phyloP scores from a whole-genome alignment of 2,329 filamentous ascomycete species.

The Neofusicoccum ribis region DNA sequence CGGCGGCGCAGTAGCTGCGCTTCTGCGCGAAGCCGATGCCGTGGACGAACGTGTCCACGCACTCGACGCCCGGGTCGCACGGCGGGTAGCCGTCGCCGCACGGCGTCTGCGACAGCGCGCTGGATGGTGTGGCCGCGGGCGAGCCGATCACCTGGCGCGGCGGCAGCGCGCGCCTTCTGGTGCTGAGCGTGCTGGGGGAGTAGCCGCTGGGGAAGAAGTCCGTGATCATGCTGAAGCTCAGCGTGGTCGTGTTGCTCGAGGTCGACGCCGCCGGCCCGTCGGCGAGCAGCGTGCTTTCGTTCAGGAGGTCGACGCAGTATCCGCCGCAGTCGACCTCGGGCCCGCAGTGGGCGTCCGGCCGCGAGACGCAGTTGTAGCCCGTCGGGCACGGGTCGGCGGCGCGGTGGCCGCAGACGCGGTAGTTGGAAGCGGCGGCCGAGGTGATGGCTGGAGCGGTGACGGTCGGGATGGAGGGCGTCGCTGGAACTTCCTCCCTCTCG shows the following conservation, averaged over 20 bases:
- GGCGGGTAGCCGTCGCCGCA: constrained; percentile 1
- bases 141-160: neutral
- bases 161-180: neutral
- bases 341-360: neutral
- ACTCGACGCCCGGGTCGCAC: neutral
- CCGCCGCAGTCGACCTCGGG: neutral
- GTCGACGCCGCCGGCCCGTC: neutral
- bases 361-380: neutral
- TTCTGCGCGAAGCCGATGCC: constrained; percentile 7
- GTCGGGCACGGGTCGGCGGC: neutral
- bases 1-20: neutral
- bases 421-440: neutral
- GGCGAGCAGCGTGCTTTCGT: neutral
- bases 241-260: neutral
- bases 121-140: neutral
- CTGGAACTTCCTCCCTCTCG: neutral
- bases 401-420: neutral
- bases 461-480: too few species aligned
- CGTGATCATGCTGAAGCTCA: neutral
- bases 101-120: neutral
- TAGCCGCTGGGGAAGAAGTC: neutral
- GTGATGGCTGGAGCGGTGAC: neutral
- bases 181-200: neutral
- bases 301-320: neutral
- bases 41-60: neutral